Conservation (phyloP, 2,329 filamentous ascomycete genomes). For the Huntiella abstrusa region DNA sequence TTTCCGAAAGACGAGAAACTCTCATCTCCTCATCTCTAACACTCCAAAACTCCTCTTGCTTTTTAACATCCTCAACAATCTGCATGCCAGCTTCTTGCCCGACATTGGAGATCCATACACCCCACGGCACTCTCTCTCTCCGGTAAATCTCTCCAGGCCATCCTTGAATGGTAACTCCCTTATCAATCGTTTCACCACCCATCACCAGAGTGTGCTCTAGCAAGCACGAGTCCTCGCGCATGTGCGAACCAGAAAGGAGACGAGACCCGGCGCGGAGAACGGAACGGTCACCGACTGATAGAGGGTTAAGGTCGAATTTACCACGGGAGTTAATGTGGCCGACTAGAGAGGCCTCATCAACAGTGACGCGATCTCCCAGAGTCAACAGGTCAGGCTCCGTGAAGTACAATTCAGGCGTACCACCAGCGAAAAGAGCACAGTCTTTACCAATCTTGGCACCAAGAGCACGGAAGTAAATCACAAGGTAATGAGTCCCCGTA, state of each 20-base stretch:
- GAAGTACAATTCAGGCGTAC: slow-evolving; percentile 31
- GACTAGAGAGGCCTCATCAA: slow-evolving; percentile 37
- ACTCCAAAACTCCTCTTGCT: neutral
- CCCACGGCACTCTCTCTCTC: slow-evolving; percentile 11
- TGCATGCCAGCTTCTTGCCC: neutral
- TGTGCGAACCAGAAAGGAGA: slow-evolving; percentile 31
- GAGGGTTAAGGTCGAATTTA: slow-evolving; percentile 33
- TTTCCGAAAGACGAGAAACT: neutral
- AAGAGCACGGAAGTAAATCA: slow-evolving; percentile 33
- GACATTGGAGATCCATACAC: neutral
- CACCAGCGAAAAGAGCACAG: slow-evolving; percentile 35
- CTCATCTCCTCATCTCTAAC: neutral
- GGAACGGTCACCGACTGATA: slow-evolving; percentile 31
- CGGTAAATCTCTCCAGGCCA: slow-evolving; percentile 31
- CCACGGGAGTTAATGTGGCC: slow-evolving; percentile 37
- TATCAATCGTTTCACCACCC: slow-evolving; percentile 34
- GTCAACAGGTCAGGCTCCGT: slow-evolving; percentile 38
- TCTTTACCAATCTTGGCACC: slow-evolving; percentile 35
- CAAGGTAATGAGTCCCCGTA: slow-evolving; percentile 32
- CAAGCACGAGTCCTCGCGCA: slow-evolving; percentile 33
- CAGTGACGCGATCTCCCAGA: slow-evolving; percentile 31
- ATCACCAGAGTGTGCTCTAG: slow-evolving; percentile 39
- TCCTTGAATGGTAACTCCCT: slow-evolving; percentile 31
- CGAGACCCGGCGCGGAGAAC: slow-evolving; percentile 33
- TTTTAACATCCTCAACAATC: neutral